Conservation (phyloP, 768 basidiomycete species). For the Rossbeevera mucosa region DNA sequence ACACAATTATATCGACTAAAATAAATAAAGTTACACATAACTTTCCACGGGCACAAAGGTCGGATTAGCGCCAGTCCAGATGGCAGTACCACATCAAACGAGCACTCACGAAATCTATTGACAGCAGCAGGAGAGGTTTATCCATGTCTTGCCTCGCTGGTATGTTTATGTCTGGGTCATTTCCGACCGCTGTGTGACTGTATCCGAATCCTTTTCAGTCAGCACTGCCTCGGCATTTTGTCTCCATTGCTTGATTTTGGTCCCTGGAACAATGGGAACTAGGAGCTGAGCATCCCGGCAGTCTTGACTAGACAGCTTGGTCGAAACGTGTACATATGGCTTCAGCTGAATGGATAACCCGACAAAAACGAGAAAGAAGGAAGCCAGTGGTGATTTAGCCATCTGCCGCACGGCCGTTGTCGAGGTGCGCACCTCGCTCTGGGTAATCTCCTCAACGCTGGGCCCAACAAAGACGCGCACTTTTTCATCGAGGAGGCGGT, state of each 20-base stretch:
- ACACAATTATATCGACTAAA: background rate
- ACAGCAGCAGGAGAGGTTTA: no score
- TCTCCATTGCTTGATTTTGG: slow-evolving; percentile 25
- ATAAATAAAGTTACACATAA: background rate
- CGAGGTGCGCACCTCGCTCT: slow-evolving; percentile 46
- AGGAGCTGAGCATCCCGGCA: slow-evolving; percentile 25
- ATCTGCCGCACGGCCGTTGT: background rate
- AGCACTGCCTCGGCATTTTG: slow-evolving; percentile 12
- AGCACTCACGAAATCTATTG: background rate
- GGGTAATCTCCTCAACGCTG: slow-evolving; percentile 56
- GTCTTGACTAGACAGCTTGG: slow-evolving; percentile 20
- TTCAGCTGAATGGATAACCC: slow-evolving; percentile 15
- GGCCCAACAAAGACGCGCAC: slow-evolving; percentile 84
- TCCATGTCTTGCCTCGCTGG: background rate
- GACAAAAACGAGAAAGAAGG: background rate
- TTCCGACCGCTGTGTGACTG: background rate
- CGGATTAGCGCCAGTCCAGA: background rate
- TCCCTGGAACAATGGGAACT: slow-evolving; percentile 22
- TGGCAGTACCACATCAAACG: background rate
- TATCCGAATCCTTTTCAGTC: background rate
- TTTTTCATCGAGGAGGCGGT: slow-evolving; percentile 74
- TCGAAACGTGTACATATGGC: slow-evolving; percentile 26
- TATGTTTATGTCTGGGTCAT: background rate
- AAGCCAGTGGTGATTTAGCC: background rate
- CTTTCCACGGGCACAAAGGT: background rate